These are phyloP conservation scores for Claviceps purpurea DNA, from an alignment of 2,329 filamentous ascomycete genomes.

Conservation along the genomic window DNA sequence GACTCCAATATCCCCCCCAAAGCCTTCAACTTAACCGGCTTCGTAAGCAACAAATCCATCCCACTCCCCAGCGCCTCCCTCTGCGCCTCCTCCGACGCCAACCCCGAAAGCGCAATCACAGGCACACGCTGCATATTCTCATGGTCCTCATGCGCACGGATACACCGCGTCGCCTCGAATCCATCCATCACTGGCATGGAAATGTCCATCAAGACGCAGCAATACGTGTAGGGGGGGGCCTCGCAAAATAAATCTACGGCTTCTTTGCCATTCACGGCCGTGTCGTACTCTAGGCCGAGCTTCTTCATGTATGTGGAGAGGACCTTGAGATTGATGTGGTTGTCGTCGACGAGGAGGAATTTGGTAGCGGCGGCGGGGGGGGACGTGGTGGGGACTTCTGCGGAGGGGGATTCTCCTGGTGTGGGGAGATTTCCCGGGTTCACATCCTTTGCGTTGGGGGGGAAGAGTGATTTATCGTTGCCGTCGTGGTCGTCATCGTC, in stretches of 20 bases:
- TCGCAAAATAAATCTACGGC: slow-evolving; percentile 13
- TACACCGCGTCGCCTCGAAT: slow-evolving; percentile 30
- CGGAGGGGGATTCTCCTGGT: background rate
- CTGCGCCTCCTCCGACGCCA: slow-evolving; percentile 32
- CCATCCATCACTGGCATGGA: slow-evolving; percentile 42
- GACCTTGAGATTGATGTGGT: slow-evolving; percentile 21
- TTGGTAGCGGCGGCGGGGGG: background rate
- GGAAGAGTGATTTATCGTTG: background rate
- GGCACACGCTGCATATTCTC: slow-evolving; percentile 25
- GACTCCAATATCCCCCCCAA: slow-evolving; percentile 9
- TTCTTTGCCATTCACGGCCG: slow-evolving; percentile 15
- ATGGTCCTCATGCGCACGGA: slow-evolving; percentile 33
- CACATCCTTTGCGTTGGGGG: background rate
- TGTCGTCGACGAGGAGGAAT: slow-evolving; percentile 22
- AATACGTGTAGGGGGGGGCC: slow-evolving; percentile 8
- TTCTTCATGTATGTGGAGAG: slow-evolving; percentile 16
- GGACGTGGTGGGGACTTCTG: background rate
- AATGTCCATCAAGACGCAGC: slow-evolving; percentile 28
- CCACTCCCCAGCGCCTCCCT: slow-evolving; percentile 37
- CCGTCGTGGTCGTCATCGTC: background rate
- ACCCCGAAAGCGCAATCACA: slow-evolving; percentile 36
- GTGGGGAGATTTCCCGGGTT: background rate
- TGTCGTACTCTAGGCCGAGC: slow-evolving; percentile 10
- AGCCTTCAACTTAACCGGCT: slow-evolving; percentile 31
- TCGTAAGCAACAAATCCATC: slow-evolving; percentile 37